Evolutionary conservation across 192 early-diverging fungal genomes (phyloP).

Genomic region (Coemansia sp.): DNA sequence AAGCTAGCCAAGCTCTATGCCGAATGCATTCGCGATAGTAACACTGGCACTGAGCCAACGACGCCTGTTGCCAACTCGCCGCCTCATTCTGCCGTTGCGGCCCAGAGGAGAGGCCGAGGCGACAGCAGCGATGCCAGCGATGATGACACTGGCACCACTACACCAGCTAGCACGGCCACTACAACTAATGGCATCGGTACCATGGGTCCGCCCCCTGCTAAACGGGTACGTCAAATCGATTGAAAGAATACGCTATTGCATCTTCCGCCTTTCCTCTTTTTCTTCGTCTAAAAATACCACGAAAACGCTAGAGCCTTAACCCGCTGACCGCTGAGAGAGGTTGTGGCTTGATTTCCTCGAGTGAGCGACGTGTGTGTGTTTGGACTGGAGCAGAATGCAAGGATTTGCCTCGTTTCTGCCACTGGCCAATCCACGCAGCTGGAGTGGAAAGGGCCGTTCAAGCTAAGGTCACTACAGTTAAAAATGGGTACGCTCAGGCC

Average conservation of each 20-base stretch:
- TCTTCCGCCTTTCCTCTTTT: background rate
- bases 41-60: conserved; percentile 2
- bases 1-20: conserved; percentile 54
- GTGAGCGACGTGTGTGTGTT: background rate
- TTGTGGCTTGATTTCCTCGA: conserved; percentile 4
- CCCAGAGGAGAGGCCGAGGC: conserved; percentile 3
- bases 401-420: background rate
- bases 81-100: background rate
- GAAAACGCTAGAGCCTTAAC: background rate
- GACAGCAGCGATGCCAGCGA: conserved; percentile 5
- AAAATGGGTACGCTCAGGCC: background rate
- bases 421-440: background rate
- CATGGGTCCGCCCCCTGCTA: conserved; percentile 48
- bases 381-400: too few species aligned
- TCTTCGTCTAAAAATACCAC: background rate
- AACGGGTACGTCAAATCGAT: conserved; percentile 27
- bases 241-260: background rate
- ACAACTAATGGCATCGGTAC: conserved; percentile 9
- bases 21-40: conserved; percentile 16
- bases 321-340: background rate
- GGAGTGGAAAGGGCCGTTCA: background rate
- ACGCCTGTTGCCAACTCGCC: conserved; percentile 21
- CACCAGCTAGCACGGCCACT: background rate
- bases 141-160: conserved; percentile 3
- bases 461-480: background rate